Percentiles rank a stretch among this genome's conserved stretches.
Evolutionary conservation across 805 yeast genomes (phyloP).

Genomic region (Ogataea philodendri): DNA sequence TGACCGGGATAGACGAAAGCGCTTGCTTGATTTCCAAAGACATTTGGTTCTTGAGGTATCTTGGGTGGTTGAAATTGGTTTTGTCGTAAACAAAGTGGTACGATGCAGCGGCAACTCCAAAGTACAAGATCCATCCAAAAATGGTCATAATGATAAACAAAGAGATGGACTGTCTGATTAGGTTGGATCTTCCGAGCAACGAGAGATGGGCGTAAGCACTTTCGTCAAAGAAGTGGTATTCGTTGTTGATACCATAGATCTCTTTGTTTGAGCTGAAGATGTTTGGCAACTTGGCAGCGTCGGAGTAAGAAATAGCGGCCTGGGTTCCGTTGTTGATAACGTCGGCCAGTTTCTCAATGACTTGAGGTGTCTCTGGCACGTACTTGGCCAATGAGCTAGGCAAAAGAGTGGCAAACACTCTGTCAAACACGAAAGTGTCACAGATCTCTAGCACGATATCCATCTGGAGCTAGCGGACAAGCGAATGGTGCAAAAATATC

Average conservation of each 20-base stretch:
- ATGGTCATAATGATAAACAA: constrained; percentile 67
- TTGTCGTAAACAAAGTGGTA: constrained; percentile 81
- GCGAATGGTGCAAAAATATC: constrained; percentile 1
- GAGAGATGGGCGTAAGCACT: constrained; percentile 62
- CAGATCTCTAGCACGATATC: constrained; percentile 83
- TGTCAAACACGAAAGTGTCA: constrained; percentile 75
- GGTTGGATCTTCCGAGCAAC: constrained; percentile 65
- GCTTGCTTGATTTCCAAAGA: constrained; percentile 79
- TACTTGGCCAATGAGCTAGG: constrained; percentile 52
- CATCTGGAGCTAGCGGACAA: constrained; percentile 45
- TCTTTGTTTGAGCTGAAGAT: constrained; percentile 23
- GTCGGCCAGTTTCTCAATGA: constrained; percentile 22
- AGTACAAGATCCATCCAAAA: constrained; percentile 85
- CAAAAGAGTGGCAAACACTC: constrained; percentile 62
- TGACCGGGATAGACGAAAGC: constrained; percentile 74
- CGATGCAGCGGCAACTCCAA: constrained; percentile 71
- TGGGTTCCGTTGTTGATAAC: constrained; percentile 28
- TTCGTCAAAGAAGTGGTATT: constrained; percentile 58
- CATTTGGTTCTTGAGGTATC: constrained; percentile 93
- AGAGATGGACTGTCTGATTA: constrained; percentile 67
- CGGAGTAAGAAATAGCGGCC: constrained; percentile 21
- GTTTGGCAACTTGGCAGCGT: constrained; percentile 29
- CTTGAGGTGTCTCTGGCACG: constrained; percentile 31
- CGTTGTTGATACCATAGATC: constrained; percentile 40
- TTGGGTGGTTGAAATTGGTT: constrained; percentile 90